These are phyloP conservation scores for Cladosporium sp. DNA, from an alignment of 2,329 filamentous ascomycete species.

Conservation along the genomic window DNA sequence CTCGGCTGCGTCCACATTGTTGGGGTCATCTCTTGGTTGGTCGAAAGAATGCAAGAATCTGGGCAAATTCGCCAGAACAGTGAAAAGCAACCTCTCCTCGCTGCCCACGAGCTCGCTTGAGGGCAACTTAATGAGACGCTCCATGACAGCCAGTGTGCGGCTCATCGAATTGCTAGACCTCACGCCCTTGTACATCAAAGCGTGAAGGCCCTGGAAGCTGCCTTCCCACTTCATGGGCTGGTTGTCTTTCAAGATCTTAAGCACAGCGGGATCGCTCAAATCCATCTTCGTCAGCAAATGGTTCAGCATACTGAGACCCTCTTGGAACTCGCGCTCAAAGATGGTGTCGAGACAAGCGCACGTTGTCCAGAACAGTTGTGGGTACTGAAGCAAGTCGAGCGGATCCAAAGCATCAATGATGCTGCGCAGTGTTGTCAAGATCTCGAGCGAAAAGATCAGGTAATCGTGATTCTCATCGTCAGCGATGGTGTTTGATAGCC, in stretches of 20 bases:
- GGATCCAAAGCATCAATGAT: constrained; percentile 82
- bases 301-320: constrained; percentile 87
- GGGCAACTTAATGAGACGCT: constrained; percentile 73
- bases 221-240: constrained; percentile 87
- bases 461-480: constrained; percentile 86
- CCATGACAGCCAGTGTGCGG: constrained; percentile 70
- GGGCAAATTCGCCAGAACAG: constrained; percentile 87
- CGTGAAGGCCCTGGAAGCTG: constrained; percentile 78
- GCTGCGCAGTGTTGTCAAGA: constrained; percentile 86
- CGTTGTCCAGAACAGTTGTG: constrained; percentile 96
- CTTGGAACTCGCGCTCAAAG: constrained; percentile 90
- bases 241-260: constrained; percentile 69
- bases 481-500: constrained; percentile 93
- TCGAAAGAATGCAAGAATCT: constrained; percentile 79
- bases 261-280: constrained; percentile 64
- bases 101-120: constrained; percentile 78
- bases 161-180: constrained; percentile 81
- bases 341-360: constrained; percentile 96
- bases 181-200: constrained; percentile 84
- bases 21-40: constrained; percentile 51
- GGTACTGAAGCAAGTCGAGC: constrained; percentile 78
- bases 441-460: constrained; percentile 96
- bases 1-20: constrained; percentile 60
- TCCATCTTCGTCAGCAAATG: constrained; percentile 81
- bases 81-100: constrained; percentile 76